Conservation (phyloP, 352 stramenopile genomes). For the Phytophthora chlamydospora region DNA sequence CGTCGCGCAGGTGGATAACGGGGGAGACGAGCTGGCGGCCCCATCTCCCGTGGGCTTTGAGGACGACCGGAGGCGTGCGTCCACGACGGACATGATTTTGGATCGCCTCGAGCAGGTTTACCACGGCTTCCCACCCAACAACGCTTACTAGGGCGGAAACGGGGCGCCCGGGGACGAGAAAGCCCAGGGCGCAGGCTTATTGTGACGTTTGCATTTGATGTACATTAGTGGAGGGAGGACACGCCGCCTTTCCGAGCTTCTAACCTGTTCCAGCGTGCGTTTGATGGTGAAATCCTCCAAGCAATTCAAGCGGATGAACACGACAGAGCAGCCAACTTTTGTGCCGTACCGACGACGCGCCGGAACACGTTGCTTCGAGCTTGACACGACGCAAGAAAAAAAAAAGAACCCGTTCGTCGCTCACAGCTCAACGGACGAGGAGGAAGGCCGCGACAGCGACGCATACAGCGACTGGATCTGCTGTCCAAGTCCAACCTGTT, state of each 20-base stretch:
- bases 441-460: slow-evolving; percentile 18
- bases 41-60: slow-evolving; percentile 3
- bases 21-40: slow-evolving; percentile 17
- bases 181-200: slow-evolving; percentile 4
- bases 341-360: too few relatives aligned
- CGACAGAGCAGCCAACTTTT: neutral
- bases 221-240: slow-evolving; percentile 18
- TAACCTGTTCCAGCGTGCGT: neutral
- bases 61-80: slow-evolving; percentile 5
- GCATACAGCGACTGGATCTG: slow-evolving; percentile 43
- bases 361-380: neutral
- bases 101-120: slow-evolving; percentile 39
- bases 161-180: neutral
- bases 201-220: slow-evolving; percentile 24
- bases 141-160: slow-evolving; percentile 15
- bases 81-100: slow-evolving; percentile 39
- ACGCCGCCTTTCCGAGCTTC: neutral
- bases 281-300: neutral
- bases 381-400: neutral
- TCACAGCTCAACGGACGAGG: slow-evolving; percentile 8
- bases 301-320: neutral
- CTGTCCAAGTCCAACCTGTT: slow-evolving; percentile 27
- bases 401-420: too few relatives aligned
- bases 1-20: slow-evolving; percentile 38
- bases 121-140: slow-evolving; percentile 12